phyloP scores from a whole-genome alignment of 495 filamentous ascomycete genomes.

The Penicillium bialowiezense region DNA sequence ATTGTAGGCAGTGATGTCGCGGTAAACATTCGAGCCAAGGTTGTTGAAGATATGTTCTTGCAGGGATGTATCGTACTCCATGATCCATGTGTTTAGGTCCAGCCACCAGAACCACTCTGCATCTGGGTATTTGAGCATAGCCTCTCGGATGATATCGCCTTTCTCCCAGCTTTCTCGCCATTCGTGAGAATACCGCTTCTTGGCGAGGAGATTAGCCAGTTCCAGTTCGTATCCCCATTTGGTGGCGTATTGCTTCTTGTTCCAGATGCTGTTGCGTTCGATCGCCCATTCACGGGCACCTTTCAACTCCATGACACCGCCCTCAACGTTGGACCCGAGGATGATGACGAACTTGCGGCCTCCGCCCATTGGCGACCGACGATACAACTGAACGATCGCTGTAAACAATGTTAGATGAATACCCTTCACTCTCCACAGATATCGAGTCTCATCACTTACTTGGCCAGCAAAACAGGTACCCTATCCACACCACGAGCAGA shows the following conservation, averaged over 20 bases:
- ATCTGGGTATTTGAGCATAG: constrained; percentile 88
- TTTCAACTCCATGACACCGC: constrained; percentile 99
- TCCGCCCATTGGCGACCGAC: constrained; percentile 65
- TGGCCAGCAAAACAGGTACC: constrained; percentile 61
- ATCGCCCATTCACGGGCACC: constrained; percentile 97
- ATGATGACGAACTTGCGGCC: constrained; percentile 93
- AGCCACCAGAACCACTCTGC: constrained; percentile 99
- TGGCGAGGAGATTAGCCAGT: constrained; percentile 95
- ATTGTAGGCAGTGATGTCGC: constrained; percentile 95
- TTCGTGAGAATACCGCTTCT: constrained; percentile 97
- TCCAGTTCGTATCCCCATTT: constrained; percentile 96
- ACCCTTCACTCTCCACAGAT: constrained; percentile 19
- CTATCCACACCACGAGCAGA: constrained; percentile 57
- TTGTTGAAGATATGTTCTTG: constrained; percentile 86
- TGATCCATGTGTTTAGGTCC: constrained; percentile 95
- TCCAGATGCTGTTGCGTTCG: constrained; percentile 91
- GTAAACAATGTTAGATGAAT: not conserved
- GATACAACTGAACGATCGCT: constrained; percentile 47
- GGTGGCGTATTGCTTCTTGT: constrained; percentile 84
- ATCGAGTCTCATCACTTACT: constrained; percentile 26
- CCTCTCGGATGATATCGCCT: constrained; percentile 89
- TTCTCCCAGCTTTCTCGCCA: constrained; percentile 99
- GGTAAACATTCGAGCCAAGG: constrained; percentile 73
- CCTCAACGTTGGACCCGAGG: constrained; percentile 87
- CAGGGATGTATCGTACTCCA: constrained; percentile 91